Evolutionary conservation across 805 yeast species (phyloP), one percentile per base, ranked within the genome.

Genomic region (Starmerella bacillaris): DNA sequence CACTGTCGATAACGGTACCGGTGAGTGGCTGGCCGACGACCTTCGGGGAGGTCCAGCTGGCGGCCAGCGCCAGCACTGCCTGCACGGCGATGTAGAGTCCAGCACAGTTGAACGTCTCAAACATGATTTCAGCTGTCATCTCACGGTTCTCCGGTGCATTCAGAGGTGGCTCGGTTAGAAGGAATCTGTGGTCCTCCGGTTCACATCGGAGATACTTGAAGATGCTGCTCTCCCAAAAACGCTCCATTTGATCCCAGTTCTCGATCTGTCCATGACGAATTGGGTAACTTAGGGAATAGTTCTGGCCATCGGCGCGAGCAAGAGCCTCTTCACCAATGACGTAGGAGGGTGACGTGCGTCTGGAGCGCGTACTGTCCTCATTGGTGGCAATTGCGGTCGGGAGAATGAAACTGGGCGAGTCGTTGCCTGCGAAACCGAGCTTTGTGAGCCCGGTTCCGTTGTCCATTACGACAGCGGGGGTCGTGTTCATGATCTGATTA

Each of bases 121-220:
- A 89, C 92, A 89, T 89, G 54, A 89, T 89, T 57, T 89, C 99
- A 9, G 99, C 99, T 1, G 94, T 83, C 56, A 80, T 82, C 57
- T 89, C 98, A 62, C 99, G 78, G 59, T 89, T 89, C 63, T 89
- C 99, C 5, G 99, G 99, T n/a, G 99, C 95, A 53, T 89, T 89
- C 46, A 89, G 69, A 17, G 99, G 99, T 8, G 99, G 99, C 61
- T 89, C 99, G 34, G 99, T 89, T 39, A 89, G 61, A 38, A 89
- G 63, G 59, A 89, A 89, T 54, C 80, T 83, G 54, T 89, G 99
- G 59, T 89, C 99, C 57, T 89, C 99, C 12, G 99, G 99, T 60
- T 89, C 98, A 56, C 96, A 82, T 57, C 94, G 73, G 48, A 89
- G 68, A 56, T 89, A 89, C 61, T 89, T 86, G 65, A 89, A 89